Evolutionary conservation across 225 moss, liverwort and hornwort species (phyloP).

Genomic region (Antitrichia curtipendula): DNA sequence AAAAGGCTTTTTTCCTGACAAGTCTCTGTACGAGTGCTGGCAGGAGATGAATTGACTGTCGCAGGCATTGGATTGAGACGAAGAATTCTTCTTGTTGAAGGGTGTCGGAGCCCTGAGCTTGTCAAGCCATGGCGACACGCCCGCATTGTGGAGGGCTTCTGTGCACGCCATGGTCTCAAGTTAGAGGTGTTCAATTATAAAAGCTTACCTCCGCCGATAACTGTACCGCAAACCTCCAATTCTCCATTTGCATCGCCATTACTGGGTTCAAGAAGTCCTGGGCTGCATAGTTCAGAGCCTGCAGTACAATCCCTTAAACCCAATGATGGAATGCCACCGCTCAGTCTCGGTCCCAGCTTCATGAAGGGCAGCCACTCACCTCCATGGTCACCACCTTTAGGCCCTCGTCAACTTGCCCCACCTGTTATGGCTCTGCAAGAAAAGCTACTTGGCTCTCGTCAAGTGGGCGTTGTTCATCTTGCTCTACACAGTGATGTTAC

Average conservation of each 20-base stretch:
- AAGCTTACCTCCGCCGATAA: neutral
- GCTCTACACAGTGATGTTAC: conserved; percentile 73
- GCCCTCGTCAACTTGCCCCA: conserved; percentile 68
- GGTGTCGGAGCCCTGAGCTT: conserved; percentile 78
- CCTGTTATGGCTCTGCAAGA: conserved; percentile 73
- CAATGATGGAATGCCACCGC: conserved; percentile 62
- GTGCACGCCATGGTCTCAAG: conserved; percentile 79
- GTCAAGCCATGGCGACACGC: conserved; percentile 72
- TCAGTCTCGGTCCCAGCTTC: conserved; percentile 64
- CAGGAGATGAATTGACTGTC: conserved; percentile 40
- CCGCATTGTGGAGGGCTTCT: conserved; percentile 72
- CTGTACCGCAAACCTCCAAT: conserved; percentile 8
- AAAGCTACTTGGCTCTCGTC: conserved; percentile 74
- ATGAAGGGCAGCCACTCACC: conserved; percentile 48
- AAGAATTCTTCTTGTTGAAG: conserved; percentile 80
- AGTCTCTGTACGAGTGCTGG: conserved; percentile 1
- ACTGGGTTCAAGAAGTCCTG: conserved; percentile 67
- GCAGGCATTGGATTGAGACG: conserved; percentile 74
- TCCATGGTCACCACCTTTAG: conserved; percentile 66
- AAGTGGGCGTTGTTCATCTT: conserved; percentile 92
- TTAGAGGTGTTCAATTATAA: conserved; percentile 49
- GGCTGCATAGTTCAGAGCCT: conserved; percentile 60
- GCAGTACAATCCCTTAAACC: conserved; percentile 40
- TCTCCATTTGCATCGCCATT: conserved; percentile 87
- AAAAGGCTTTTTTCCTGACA: neutral